These are phyloP conservation scores for Apophysomyces variabilis DNA, from an alignment of 371 early-diverging fungal species.

Conservation along the genomic window DNA sequence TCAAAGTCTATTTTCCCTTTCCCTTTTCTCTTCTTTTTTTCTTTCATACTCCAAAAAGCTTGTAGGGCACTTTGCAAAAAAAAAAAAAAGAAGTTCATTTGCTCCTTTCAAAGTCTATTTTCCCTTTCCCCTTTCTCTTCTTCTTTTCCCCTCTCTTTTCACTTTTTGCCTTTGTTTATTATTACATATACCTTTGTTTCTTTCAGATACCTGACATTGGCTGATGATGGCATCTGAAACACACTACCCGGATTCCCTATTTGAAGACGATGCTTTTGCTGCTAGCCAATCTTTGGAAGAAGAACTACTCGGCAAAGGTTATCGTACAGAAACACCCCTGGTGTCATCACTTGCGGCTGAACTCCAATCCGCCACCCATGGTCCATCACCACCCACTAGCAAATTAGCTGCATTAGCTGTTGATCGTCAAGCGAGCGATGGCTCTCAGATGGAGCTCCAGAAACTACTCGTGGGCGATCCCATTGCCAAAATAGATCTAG, in stretches of 20 bases:
- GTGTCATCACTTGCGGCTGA: conserved; percentile 57
- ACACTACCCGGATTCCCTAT: conserved; percentile 23
- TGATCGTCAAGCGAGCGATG: conserved; percentile 18
- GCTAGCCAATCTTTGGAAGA: conserved; percentile 50
- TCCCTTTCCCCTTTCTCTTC: not conserved
- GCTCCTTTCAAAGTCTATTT: not conserved
- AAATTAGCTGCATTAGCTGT: conserved; percentile 45
- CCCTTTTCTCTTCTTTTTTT: conserved; percentile 4
- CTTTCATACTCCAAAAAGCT: not conserved
- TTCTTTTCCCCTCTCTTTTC: conserved; percentile 2
- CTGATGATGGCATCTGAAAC: conserved; percentile 27
- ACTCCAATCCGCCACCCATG: conserved; percentile 48
- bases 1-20: not conserved
- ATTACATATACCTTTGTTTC: not conserved
- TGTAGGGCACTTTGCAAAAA: not conserved
- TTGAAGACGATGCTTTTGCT: conserved; percentile 40
- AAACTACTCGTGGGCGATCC: not conserved
- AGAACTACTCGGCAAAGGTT: conserved; percentile 52
- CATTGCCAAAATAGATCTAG: conserved; percentile 1
- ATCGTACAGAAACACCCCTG: conserved; percentile 36
- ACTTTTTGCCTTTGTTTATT: not conserved
- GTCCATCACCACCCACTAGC: conserved; percentile 25
- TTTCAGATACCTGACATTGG: not conserved
- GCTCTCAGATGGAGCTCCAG: conserved; percentile 12
- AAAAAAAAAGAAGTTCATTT: not conserved